phyloP scores from a whole-genome alignment of 2,329 filamentous ascomycete genomes.

The Colletotrichum ledebouriae region DNA sequence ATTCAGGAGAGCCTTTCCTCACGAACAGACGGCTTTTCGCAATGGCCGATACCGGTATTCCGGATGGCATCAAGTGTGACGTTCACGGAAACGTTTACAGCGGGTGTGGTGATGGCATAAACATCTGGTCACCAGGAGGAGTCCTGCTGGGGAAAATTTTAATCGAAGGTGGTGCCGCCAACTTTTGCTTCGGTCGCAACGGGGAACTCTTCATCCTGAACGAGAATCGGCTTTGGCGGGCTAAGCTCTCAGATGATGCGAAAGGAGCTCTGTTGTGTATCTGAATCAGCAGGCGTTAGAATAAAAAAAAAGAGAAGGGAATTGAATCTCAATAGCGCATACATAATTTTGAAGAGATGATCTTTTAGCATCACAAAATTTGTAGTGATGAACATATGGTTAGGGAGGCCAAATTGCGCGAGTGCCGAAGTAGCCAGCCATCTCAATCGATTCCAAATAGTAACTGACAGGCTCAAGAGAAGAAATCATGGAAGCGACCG shows the following conservation, averaged over 20 bases:
- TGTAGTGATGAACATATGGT: no score
- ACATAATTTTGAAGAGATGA: no score
- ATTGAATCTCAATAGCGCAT: no score
- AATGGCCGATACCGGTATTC: slow-evolving; percentile 61
- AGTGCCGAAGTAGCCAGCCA: no score
- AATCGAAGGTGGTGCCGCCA: slow-evolving; percentile 57
- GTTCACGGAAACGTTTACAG: slow-evolving; percentile 62
- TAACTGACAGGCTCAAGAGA: no score
- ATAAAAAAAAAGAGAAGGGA: fast-evolving
- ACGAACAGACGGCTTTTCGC: slow-evolving; percentile 64
- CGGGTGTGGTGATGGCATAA: slow-evolving; percentile 63
- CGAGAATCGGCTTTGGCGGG: slow-evolving; percentile 58
- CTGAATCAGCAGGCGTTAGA: no score
- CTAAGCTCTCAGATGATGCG: slow-evolving; percentile 49
- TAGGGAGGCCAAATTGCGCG: no score
- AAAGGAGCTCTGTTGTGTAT: slow-evolving; percentile 47
- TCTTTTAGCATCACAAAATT: no score
- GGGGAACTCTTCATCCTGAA: slow-evolving; percentile 62
- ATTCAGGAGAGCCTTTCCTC: slow-evolving; percentile 50
- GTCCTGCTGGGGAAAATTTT: slow-evolving; percentile 61
- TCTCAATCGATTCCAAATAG: no score
- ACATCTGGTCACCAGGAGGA: slow-evolving; percentile 61
- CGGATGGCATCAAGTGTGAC: slow-evolving; percentile 63
- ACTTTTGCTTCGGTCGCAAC: slow-evolving; percentile 61
- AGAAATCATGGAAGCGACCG: no score